These are phyloP conservation scores for Penicillium crustosum DNA, from an alignment of 2,329 filamentous ascomycete genomes.

Conservation along the genomic window DNA sequence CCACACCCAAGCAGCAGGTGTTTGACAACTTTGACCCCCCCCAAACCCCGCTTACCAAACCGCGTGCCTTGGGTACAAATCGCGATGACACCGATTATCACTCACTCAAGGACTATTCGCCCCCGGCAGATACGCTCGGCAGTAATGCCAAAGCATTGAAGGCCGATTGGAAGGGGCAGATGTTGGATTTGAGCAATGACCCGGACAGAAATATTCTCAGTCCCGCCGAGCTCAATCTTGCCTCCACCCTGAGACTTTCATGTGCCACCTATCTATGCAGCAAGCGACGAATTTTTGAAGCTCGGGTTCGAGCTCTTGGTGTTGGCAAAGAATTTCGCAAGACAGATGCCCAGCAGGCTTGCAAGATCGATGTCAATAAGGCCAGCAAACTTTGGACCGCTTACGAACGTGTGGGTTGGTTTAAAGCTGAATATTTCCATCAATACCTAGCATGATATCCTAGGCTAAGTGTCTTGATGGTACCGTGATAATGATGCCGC, in stretches of 20 bases:
- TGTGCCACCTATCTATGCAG: slow-evolving; percentile 87
- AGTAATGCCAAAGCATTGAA: slow-evolving; percentile 70
- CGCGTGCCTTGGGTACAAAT: slow-evolving; percentile 55
- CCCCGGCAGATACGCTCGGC: slow-evolving; percentile 65
- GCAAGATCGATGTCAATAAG: slow-evolving; percentile 98
- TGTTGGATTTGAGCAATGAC: slow-evolving; percentile 73
- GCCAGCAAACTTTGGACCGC: slow-evolving; percentile 88
- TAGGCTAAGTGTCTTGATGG: neutral
- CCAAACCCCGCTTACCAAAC: slow-evolving; percentile 42
- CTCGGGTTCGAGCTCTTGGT: slow-evolving; percentile 64
- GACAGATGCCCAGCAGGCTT: slow-evolving; percentile 93
- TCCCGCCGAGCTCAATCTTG: slow-evolving; percentile 73
- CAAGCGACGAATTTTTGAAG: slow-evolving; percentile 87
- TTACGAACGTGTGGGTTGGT: slow-evolving; percentile 84
- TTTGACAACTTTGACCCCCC: slow-evolving; percentile 40
- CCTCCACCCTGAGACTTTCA: slow-evolving; percentile 75
- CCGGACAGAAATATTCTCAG: slow-evolving; percentile 70
- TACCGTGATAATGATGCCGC: neutral
- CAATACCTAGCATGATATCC: slow-evolving; percentile 38
- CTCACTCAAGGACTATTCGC: slow-evolving; percentile 69
- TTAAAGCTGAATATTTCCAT: slow-evolving; percentile 57
- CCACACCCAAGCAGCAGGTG: slow-evolving; percentile 42
- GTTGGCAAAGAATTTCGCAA: slow-evolving; percentile 85
- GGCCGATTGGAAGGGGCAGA: slow-evolving; percentile 81
- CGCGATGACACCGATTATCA: slow-evolving; percentile 81